These are phyloP conservation scores for Mycocentrospora acerina DNA, from an alignment of 2,329 filamentous ascomycete genomes.

Conservation along the genomic window DNA sequence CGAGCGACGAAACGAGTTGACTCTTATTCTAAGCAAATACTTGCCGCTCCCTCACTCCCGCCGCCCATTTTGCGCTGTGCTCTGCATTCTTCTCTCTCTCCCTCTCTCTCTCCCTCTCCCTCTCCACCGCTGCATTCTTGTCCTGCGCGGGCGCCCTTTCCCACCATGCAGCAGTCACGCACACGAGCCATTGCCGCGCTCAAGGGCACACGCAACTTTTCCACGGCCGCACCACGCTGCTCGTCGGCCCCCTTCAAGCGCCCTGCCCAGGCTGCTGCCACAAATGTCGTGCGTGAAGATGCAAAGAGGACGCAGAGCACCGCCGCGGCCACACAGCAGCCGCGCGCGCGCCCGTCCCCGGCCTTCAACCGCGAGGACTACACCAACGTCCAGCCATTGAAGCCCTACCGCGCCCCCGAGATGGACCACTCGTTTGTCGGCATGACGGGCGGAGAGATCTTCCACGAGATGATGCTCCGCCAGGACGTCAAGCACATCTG, in stretches of 20 bases:
- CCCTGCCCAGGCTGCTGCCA: constrained; percentile 34
- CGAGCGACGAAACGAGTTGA: constrained; percentile 7
- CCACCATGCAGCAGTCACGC: constrained; percentile 40
- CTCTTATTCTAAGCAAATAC: constrained; percentile 17
- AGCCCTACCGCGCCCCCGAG: constrained; percentile 50
- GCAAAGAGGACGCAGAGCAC: constrained; percentile 48
- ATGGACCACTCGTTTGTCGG: constrained; percentile 75
- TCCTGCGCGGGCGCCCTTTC: constrained; percentile 17
- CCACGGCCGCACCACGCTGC: constrained; percentile 41
- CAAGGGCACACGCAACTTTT: constrained; percentile 47
- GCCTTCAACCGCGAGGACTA: constrained; percentile 54
- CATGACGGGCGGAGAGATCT: constrained; percentile 93
- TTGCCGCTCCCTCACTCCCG: constrained; percentile 2
- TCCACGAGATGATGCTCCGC: constrained; percentile 98
- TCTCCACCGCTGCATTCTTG: constrained; percentile 8
- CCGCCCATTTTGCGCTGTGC: too few relatives aligned
- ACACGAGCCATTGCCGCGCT: constrained; percentile 38
- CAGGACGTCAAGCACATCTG: constrained; percentile 92
- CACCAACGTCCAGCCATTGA: constrained; percentile 47
- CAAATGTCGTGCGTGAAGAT: constrained; percentile 41
- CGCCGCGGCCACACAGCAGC: constrained; percentile 36
- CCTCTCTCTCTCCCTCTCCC: constrained; percentile 1
- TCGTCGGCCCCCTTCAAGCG: constrained; percentile 49
- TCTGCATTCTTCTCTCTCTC: too few relatives aligned
- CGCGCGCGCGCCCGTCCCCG: constrained; percentile 46